These are phyloP conservation scores for Hypericum androsaemum DNA, from an alignment of 345 rosid genomes.

Conservation along the genomic window DNA sequence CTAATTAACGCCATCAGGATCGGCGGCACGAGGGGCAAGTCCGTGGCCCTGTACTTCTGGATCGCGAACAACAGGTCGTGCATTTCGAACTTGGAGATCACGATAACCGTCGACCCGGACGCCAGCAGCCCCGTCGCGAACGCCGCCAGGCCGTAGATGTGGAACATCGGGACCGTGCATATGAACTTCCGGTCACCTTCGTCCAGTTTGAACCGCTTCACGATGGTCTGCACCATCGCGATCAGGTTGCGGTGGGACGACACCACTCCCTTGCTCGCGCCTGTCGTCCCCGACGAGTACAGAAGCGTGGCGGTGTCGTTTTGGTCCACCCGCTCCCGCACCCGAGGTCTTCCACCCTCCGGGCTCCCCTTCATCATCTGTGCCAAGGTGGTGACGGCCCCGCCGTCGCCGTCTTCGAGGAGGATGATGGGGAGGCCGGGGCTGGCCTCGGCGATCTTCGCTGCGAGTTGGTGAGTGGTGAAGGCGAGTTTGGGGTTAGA, in stretches of 20 bases:
- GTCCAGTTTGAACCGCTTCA: slow-evolving; percentile 22
- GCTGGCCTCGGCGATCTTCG: slow-evolving; percentile 40
- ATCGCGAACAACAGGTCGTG: slow-evolving; percentile 57
- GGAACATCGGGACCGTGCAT: slow-evolving; percentile 92
- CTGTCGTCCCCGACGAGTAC: neutral
- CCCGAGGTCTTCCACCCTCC: slow-evolving; percentile 10
- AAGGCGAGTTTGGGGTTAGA: slow-evolving; percentile 68
- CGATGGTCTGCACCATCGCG: slow-evolving; percentile 39
- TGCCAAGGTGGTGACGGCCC: slow-evolving; percentile 12
- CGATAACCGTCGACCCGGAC: slow-evolving; percentile 52
- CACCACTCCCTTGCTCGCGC: neutral
- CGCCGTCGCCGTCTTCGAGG: slow-evolving; percentile 27
- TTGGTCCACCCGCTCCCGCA: neutral
- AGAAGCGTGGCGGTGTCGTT: neutral
- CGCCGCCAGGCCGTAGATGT: slow-evolving; percentile 61
- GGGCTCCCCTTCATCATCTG: slow-evolving; percentile 42
- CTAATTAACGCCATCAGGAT: slow-evolving; percentile 48
- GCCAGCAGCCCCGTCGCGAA: slow-evolving; percentile 61
- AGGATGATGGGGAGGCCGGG: slow-evolving; percentile 42
- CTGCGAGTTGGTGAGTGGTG: slow-evolving; percentile 42
- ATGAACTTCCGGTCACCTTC: slow-evolving; percentile 39
- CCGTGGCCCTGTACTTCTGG: slow-evolving; percentile 40
- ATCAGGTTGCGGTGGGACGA: neutral
- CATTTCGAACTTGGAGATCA: slow-evolving; percentile 66
- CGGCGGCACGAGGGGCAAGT: slow-evolving; percentile 59